phyloP scores from a whole-genome alignment of 1,284 basidiomycete genomes.

The Stereum hirsutum region DNA sequence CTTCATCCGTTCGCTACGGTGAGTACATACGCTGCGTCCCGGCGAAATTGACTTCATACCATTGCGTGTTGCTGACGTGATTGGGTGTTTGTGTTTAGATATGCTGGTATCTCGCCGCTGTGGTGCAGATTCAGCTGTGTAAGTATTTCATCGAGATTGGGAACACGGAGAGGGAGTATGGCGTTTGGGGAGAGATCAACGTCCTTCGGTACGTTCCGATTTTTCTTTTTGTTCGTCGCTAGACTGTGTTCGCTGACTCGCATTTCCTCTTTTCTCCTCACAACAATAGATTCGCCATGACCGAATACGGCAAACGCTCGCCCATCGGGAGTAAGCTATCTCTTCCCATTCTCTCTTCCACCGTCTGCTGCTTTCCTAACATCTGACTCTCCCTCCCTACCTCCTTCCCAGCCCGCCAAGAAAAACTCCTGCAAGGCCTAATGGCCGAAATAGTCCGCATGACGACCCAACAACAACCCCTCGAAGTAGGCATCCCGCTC shows the following conservation, averaged over 20 bases:
- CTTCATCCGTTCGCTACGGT: constrained; percentile 76
- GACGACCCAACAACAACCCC: constrained; percentile 67
- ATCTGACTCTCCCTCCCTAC: too few relatives aligned
- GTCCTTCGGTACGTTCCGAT: constrained; percentile 45
- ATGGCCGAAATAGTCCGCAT: constrained; percentile 79
- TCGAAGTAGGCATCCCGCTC: constrained; percentile 68
- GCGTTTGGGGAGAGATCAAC: constrained; percentile 79
- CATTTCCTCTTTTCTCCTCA: too few relatives aligned
- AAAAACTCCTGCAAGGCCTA: constrained; percentile 68
- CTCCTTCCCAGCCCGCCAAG: constrained; percentile 53
- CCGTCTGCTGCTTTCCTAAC: constrained; percentile 5
- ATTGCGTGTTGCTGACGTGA: neutral
- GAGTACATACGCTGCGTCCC: constrained; percentile 18
- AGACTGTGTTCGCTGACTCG: too few relatives aligned
- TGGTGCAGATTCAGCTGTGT: constrained; percentile 75
- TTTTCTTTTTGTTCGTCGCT: neutral
- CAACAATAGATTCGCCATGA: constrained; percentile 66
- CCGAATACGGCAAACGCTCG: constrained; percentile 66
- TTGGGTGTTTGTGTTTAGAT: constrained; percentile 37
- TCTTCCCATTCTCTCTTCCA: neutral
- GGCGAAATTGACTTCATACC: neutral
- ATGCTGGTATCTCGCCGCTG: constrained; percentile 81
- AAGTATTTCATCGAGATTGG: constrained; percentile 74
- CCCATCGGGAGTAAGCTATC: constrained; percentile 67
- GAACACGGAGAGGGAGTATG: constrained; percentile 59